phyloP scores from a whole-genome alignment of 805 yeast genomes.

The Wickerhamomyces canadensis region DNA sequence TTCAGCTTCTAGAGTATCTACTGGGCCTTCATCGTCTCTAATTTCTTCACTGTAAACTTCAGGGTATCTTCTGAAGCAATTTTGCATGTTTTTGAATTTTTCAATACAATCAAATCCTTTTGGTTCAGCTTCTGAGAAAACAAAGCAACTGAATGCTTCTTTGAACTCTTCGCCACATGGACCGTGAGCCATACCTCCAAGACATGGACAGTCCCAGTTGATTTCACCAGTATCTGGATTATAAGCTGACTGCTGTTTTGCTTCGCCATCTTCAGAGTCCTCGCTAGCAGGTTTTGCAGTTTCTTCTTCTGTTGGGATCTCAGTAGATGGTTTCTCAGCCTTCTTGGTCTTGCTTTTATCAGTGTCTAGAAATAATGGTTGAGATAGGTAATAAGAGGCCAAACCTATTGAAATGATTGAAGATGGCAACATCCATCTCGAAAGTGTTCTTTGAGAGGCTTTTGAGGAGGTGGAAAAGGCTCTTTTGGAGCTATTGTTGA shows the following conservation, averaged over 20 bases:
- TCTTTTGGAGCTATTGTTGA: conserved; percentile 9
- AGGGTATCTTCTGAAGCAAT: conserved; percentile 88
- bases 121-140: conserved; percentile 90
- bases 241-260: conserved; percentile 61
- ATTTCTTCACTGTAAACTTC: conserved; percentile 91
- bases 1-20: conserved; percentile 18
- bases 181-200: conserved; percentile 98
- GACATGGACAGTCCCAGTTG: conserved; percentile 99
- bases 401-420: conserved; percentile 14
- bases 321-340: conserved; percentile 1
- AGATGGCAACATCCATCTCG: conserved; percentile 16
- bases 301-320: conserved; percentile 1
- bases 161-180: conserved; percentile 97
- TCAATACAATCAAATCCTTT: conserved; percentile 94
- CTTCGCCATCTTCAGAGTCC: conserved; percentile 29
- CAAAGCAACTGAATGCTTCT: conserved; percentile 91
- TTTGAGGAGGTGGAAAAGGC: conserved; percentile 8
- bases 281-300: conserved; percentile 3
- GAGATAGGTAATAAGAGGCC: conserved; percentile 11
- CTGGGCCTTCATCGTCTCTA: conserved; percentile 63
- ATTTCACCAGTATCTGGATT: conserved; percentile 97
- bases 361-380: conserved; percentile 16
- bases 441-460: background rate
- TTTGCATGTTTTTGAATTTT: conserved; percentile 87
- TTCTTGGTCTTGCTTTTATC: conserved; percentile 6